phyloP scores from a whole-genome alignment of 768 basidiomycete species.

The Vararia minispora region DNA sequence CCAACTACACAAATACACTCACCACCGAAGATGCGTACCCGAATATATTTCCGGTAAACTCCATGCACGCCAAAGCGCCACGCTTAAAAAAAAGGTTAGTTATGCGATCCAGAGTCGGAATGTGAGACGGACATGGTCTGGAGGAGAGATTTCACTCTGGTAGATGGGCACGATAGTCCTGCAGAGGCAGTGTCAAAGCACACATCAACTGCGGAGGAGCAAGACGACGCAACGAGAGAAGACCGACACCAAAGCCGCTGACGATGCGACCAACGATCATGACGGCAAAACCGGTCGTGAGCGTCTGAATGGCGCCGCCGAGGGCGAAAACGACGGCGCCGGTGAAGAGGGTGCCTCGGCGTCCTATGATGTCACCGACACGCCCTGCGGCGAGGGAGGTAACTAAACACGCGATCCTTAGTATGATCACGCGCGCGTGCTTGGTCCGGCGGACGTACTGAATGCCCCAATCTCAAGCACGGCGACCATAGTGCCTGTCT shows the following conservation, averaged over 20 bases:
- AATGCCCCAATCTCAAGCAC: constrained; percentile 89
- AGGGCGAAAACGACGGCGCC: constrained; percentile 80
- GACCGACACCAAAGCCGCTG: constrained; percentile 83
- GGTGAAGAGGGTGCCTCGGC: constrained; percentile 71
- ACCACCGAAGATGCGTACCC: constrained; percentile 89
- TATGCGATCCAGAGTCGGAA: background rate
- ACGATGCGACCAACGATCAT: constrained; percentile 82
- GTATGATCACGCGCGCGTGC: background rate
- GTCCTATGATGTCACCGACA: constrained; percentile 80
- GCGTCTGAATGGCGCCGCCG: constrained; percentile 80
- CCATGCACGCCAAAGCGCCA: constrained; percentile 88
- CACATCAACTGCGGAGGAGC: background rate
- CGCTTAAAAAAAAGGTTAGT: constrained; percentile 34
- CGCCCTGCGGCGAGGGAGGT: constrained; percentile 84
- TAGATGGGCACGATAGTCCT: constrained; percentile 95
- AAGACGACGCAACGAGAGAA: constrained; percentile 56
- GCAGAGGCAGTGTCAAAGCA: constrained; percentile 3
- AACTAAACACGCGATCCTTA: constrained; percentile 30
- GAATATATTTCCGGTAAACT: constrained; percentile 87
- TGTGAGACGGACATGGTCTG: constrained; percentile 50
- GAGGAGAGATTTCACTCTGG: constrained; percentile 92
- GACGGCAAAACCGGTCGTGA: constrained; percentile 62
- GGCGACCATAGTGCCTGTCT: constrained; percentile 93
- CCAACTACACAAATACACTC: constrained; percentile 21
- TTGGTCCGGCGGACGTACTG: constrained; percentile 33